Conservation (phyloP, 305 asterid species). For the Fraxinus nigra region DNA sequence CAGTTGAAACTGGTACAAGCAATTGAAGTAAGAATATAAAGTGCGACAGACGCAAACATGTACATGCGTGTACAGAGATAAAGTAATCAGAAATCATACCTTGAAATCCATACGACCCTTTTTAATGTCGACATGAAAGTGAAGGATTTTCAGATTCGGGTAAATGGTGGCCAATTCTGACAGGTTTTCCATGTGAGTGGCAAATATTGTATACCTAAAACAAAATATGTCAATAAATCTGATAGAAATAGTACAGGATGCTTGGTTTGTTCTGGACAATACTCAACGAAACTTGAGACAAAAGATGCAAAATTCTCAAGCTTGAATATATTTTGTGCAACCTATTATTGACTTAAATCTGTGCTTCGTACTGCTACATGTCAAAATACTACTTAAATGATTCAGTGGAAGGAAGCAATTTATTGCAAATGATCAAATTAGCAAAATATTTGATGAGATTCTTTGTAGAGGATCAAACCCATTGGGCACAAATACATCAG, state of each 20-base stretch:
- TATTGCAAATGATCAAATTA: not conserved
- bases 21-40: slow-evolving; percentile 23
- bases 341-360: not conserved
- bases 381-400: not conserved
- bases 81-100: slow-evolving; percentile 35
- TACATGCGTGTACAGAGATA: not conserved
- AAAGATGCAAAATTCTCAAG: not conserved
- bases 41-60: not conserved
- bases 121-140: slow-evolving; percentile 72
- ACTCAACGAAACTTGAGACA: not conserved
- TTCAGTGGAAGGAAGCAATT: not conserved
- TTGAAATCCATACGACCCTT: slow-evolving; percentile 90
- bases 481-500: not conserved
- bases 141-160: slow-evolving; percentile 88
- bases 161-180: slow-evolving; percentile 80
- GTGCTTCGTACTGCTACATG: not conserved
- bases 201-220: slow-evolving; percentile 83
- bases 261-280: not conserved
- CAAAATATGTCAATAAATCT: slow-evolving; percentile 9
- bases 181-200: slow-evolving; percentile 88
- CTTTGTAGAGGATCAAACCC: not conserved
- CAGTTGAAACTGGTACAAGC: slow-evolving; percentile 63
- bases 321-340: not conserved
- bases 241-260: not conserved
- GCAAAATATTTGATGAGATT: not conserved